Evolutionary conservation across 306 rosid species (phyloP).

Genomic region (Hippophae gyantsensis): DNA sequence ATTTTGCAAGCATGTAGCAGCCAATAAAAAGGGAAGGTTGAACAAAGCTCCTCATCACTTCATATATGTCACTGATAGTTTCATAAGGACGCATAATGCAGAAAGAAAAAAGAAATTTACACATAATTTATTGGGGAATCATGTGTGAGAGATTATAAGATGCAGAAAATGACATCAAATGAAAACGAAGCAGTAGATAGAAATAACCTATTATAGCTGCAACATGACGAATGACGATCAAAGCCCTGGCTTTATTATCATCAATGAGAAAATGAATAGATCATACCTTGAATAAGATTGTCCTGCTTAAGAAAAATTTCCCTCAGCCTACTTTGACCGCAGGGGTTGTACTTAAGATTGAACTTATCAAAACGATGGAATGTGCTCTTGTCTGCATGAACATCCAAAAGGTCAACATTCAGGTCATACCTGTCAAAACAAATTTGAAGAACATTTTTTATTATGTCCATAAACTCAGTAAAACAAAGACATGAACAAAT

Average conservation of each 20-base stretch:
- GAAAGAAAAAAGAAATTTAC: too few relatives aligned
- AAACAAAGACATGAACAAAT: slow-evolving; percentile 3
- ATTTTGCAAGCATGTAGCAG: too few relatives aligned
- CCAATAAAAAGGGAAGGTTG: too few relatives aligned
- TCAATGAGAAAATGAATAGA: slow-evolving; percentile 3
- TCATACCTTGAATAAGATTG: slow-evolving; percentile 91
- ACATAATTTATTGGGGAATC: too few relatives aligned
- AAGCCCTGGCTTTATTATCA: not conserved
- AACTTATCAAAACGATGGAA: slow-evolving; percentile 99
- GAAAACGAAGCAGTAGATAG: not conserved
- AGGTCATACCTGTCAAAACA: slow-evolving; percentile 73
- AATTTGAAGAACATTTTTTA: slow-evolving; percentile 17
- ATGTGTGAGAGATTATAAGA: not conserved
- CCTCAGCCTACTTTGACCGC: slow-evolving; percentile 99
- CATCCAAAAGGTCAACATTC: slow-evolving; percentile 98
- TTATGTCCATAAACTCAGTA: slow-evolving; percentile 7
- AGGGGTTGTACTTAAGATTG: slow-evolving; percentile 95
- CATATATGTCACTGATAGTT: too few relatives aligned
- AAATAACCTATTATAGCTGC: not conserved
- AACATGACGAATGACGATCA: not conserved
- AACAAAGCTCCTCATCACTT: too few relatives aligned
- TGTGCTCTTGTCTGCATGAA: slow-evolving; percentile 99
- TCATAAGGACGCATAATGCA: too few relatives aligned
- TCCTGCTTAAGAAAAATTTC: slow-evolving; percentile 98
- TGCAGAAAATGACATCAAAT: not conserved